A percentile compares a stretch with the other conserved stretches of the same genome.
These are phyloP conservation scores for Fusarium xyrophilum DNA, from an alignment of 2,329 filamentous ascomycete genomes.

Conservation along the genomic window DNA sequence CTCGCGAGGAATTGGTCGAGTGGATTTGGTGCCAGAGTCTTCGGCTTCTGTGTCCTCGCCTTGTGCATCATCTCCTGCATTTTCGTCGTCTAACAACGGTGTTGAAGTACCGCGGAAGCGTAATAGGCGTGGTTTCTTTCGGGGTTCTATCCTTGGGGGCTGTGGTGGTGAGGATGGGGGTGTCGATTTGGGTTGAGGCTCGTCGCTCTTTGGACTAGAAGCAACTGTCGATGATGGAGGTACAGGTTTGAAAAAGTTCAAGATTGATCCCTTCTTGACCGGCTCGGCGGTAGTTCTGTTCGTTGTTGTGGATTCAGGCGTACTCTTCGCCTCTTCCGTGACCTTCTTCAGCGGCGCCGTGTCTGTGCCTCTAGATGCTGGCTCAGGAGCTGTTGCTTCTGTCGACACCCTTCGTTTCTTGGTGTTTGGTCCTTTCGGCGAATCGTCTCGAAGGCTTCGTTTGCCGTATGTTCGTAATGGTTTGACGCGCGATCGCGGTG, in stretches of 20 bases:
- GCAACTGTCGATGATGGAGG: constrained; percentile 4
- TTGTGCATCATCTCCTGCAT: neutral
- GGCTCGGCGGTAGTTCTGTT: neutral
- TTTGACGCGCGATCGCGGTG: constrained; percentile 44
- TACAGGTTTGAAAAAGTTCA: constrained; percentile 52
- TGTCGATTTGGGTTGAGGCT: constrained; percentile 24
- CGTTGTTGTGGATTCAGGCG: neutral
- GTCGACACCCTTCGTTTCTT: constrained; percentile 39
- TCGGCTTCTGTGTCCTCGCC: neutral
- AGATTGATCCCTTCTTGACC: constrained; percentile 47
- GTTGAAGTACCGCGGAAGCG: constrained; percentile 39
- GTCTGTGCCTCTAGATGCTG: neutral
- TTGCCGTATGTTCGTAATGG: constrained; percentile 52
- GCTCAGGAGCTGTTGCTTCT: neutral
- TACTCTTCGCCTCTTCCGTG: neutral
- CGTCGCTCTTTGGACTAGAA: constrained; percentile 25
- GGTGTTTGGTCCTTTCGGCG: constrained; percentile 5
- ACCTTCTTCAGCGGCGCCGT: neutral
- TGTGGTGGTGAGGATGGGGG: constrained; percentile 36
- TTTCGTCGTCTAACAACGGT: constrained; percentile 9
- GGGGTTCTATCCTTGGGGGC: neutral
- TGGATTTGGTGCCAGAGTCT: neutral
- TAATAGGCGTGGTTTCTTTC: constrained; percentile 42
- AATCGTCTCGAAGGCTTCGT: constrained; percentile 42
- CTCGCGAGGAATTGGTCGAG: neutral